Evolutionary conservation across 2,329 filamentous ascomycete genomes (phyloP).

Genomic region (Intubia oerlemansii): DNA sequence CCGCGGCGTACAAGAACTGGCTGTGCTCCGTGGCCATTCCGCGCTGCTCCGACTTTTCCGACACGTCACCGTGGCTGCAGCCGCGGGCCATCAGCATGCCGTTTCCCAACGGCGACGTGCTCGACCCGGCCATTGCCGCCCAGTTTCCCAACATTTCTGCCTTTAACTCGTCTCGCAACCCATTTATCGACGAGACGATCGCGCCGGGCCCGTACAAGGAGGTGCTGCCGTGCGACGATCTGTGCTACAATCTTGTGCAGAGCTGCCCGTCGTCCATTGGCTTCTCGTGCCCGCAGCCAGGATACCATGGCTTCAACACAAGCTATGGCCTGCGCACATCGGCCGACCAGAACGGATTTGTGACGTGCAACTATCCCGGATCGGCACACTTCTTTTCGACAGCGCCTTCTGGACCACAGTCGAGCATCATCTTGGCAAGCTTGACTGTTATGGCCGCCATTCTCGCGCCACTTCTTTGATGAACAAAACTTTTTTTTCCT

Average conservation of each 20-base stretch:
- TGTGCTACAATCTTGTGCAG: conserved; percentile 72
- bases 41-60: conserved; percentile 62
- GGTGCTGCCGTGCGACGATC: conserved; percentile 65
- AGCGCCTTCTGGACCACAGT: conserved; percentile 4
- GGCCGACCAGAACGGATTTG: conserved; percentile 7
- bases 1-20: conserved; percentile 73
- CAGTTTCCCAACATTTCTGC: conserved; percentile 14
- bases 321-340: conserved; percentile 20
- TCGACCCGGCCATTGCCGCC: conserved; percentile 14
- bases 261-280: conserved; percentile 59
- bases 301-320: conserved; percentile 18
- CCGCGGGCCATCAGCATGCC: conserved; percentile 49
- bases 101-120: conserved; percentile 42
- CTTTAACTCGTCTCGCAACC: conserved; percentile 42
- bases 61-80: conserved; percentile 31
- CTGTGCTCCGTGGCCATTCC: conserved; percentile 86
- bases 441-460: neutral
- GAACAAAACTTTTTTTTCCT: neutral
- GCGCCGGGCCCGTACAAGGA: conserved; percentile 85
- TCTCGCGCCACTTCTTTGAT: conserved; percentile 1
- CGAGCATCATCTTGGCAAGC: no score
- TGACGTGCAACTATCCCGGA: conserved; percentile 40
- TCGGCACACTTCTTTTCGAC: conserved; percentile 28
- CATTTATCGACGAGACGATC: conserved; percentile 48
- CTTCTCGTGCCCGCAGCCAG: conserved; percentile 49